These are phyloP conservation scores for Terfezia claveryi DNA, from an alignment of 495 filamentous ascomycete species.

Conservation along the genomic window DNA sequence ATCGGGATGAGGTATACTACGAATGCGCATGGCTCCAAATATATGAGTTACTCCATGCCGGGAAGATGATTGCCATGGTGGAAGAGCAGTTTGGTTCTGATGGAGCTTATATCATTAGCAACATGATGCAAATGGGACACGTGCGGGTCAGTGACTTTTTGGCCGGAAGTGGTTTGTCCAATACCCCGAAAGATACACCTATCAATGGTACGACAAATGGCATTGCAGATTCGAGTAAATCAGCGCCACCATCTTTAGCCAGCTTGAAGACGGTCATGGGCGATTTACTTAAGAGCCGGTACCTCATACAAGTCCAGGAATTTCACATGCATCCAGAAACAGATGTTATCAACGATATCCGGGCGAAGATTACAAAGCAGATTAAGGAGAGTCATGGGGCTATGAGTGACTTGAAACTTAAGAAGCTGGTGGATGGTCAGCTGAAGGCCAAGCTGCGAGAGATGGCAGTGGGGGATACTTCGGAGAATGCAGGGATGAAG, in stretches of 20 bases:
- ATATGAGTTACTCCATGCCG: constrained; percentile 57
- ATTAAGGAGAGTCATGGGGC: constrained; percentile 18
- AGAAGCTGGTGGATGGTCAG: constrained; percentile 29
- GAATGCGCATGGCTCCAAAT: constrained; percentile 36
- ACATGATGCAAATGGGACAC: constrained; percentile 57
- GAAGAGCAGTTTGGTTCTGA: constrained; percentile 42
- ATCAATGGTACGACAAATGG: neutral
- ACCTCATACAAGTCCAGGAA: constrained; percentile 15
- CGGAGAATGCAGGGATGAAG: constrained; percentile 26
- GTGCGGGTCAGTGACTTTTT: constrained; percentile 46
- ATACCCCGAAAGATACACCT: neutral
- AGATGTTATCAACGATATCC: constrained; percentile 24
- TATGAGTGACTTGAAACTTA: constrained; percentile 33
- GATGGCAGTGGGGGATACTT: constrained; percentile 20
- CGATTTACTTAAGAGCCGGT: constrained; percentile 14
- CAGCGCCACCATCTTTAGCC: constrained; percentile 2
- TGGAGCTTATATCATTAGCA: constrained; percentile 48
- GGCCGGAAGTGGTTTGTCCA: constrained; percentile 12
- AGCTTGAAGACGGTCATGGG: constrained; percentile 16
- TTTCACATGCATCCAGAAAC: constrained; percentile 18
- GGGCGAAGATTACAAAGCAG: constrained; percentile 23
- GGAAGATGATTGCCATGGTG: constrained; percentile 58
- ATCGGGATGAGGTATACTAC: constrained; percentile 39
- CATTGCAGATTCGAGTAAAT: neutral
- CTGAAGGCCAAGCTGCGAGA: constrained; percentile 32